Conservation (phyloP, 2,329 filamentous ascomycete genomes). For the Diplodia sapinea region DNA sequence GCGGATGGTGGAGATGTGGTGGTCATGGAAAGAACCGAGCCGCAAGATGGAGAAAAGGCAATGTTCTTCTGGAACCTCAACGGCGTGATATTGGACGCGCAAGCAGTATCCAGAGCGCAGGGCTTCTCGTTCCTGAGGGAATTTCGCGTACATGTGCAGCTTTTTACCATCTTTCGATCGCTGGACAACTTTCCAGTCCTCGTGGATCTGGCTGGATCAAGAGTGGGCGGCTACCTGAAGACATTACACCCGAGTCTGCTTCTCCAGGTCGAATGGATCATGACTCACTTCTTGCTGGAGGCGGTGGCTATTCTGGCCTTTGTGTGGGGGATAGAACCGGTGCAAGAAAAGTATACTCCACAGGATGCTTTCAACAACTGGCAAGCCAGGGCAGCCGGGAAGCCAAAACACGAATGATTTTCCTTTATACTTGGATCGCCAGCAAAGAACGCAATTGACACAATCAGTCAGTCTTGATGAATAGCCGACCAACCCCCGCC, state of each 20-base stretch:
- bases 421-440: too few species aligned
- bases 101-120: background rate
- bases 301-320: background rate
- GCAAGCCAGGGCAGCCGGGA: background rate
- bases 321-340: constrained; percentile 1
- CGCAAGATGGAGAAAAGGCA: constrained; percentile 53
- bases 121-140: background rate
- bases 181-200: constrained; percentile 45
- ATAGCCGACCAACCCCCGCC: too few species aligned
- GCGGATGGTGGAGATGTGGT: constrained; percentile 45
- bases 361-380: background rate
- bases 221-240: too few species aligned
- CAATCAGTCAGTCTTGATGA: too few species aligned
- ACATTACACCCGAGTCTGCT: background rate
- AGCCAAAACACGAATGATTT: background rate
- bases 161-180: constrained; percentile 40
- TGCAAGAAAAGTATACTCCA: constrained; percentile 6
- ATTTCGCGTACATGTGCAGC: constrained; percentile 37
- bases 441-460: too few species aligned
- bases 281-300: background rate
- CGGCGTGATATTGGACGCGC: constrained; percentile 46
- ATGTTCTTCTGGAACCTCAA: constrained; percentile 60
- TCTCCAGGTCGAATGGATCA: background rate
- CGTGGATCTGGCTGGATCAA: constrained; percentile 23
- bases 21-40: constrained; percentile 57